Conservation (phyloP, 2,329 filamentous ascomycete species). For the Rhytidhysteron rufulum region DNA sequence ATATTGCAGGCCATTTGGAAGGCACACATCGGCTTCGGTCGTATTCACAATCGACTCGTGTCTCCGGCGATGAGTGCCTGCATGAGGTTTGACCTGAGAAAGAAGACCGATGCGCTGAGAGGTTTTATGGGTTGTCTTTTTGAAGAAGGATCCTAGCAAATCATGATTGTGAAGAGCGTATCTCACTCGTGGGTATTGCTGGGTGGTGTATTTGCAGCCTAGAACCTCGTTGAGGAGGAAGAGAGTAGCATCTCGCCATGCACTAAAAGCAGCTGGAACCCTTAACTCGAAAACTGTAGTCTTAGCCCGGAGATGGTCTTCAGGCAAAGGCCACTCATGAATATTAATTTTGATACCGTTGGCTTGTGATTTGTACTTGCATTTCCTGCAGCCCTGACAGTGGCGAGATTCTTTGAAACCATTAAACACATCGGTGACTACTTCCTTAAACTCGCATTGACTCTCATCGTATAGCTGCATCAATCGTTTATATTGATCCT, state of each 20-base stretch:
- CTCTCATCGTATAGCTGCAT: constrained; percentile 10
- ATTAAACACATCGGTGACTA: constrained; percentile 3
- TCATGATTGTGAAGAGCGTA: constrained; percentile 14
- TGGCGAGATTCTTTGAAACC: too few relatives aligned
- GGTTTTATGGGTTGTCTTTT: constrained; percentile 2
- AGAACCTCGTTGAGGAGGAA: constrained; percentile 43
- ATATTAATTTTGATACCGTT: constrained; percentile 41
- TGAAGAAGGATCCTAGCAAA: constrained; percentile 6
- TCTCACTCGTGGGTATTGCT: background rate
- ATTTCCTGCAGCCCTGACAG: constrained; percentile 29
- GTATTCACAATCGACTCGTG: constrained; percentile 18
- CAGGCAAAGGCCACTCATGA: constrained; percentile 57
- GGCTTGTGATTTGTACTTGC: constrained; percentile 29
- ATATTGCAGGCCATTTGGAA: constrained; percentile 45
- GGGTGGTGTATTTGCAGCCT: constrained; percentile 9
- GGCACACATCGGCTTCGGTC: constrained; percentile 37
- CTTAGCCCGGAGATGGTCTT: constrained; percentile 27
- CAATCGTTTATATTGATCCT: constrained; percentile 10
- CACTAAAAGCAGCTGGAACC: constrained; percentile 37
- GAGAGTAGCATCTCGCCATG: constrained; percentile 50
- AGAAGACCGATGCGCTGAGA: constrained; percentile 26
- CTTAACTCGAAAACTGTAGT: constrained; percentile 53
- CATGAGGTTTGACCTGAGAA: constrained; percentile 37
- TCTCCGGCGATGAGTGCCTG: constrained; percentile 33
- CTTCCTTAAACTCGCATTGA: constrained; percentile 10